Evolutionary conservation across 495 filamentous ascomycete species (phyloP).

Genomic region (Aspergillus steynii): DNA sequence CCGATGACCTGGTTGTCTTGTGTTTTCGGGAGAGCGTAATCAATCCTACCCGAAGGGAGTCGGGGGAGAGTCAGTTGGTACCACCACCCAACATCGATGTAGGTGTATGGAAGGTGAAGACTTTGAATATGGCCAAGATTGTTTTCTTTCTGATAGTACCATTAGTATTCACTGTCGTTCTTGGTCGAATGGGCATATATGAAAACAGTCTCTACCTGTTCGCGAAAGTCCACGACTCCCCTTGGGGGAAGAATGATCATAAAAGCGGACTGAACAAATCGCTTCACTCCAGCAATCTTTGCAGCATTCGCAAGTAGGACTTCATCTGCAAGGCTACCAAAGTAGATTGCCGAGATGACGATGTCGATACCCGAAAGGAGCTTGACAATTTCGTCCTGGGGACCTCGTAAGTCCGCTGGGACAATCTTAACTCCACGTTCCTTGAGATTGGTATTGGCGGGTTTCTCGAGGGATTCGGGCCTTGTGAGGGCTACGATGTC

Average conservation of each 20-base stretch:
- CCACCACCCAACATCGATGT: conserved; percentile 50
- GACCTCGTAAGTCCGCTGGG: conserved; percentile 22
- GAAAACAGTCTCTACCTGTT: conserved; percentile 1
- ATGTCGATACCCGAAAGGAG: conserved; percentile 30
- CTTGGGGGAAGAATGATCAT: conserved; percentile 21
- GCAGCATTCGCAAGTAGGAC: conserved; percentile 32
- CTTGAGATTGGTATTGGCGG: conserved; percentile 19
- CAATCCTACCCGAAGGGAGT: conserved; percentile 37
- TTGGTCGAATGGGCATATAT: no score
- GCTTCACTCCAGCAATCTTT: conserved; percentile 14
- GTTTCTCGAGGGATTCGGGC: conserved; percentile 29
- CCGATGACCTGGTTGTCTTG: conserved; percentile 17
- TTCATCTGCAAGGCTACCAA: conserved; percentile 21
- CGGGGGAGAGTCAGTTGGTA: conserved; percentile 30
- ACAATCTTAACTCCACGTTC: conserved; percentile 30
- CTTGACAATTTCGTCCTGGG: conserved; percentile 26
- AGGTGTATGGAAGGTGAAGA: conserved; percentile 41
- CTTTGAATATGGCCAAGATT: conserved; percentile 32
- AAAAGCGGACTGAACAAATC: conserved; percentile 37
- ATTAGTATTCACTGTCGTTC: no score
- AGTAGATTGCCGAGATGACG: conserved; percentile 33
- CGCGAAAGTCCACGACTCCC: conserved; percentile 20
- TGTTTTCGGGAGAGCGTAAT: conserved; percentile 22
- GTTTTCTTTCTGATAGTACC: conserved; percentile 31
- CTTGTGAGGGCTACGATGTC: conserved; percentile 33